Evolutionary conservation across 345 rosid species (phyloP), one percentile per base, ranked within the genome.

Genomic region (Triadica sebifera): DNA sequence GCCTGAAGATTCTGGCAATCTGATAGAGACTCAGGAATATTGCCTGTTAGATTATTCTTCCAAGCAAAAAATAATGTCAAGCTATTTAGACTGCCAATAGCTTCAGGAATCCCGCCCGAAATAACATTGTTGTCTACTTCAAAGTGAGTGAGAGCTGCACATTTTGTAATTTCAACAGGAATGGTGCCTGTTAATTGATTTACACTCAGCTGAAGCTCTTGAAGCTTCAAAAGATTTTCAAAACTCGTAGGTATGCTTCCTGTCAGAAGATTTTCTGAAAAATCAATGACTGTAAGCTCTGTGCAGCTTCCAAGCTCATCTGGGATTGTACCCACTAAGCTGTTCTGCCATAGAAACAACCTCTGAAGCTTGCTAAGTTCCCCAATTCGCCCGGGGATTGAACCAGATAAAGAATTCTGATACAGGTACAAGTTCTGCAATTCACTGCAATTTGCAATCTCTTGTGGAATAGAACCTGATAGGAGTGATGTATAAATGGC

Each of bases 301-400:
- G 78, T 77, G 70, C 98, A 90, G 75, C 81, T 78, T 5, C 92
- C 92, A 17, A 93, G 78, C 80, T 90, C 98, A 13, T 80, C 78
- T 0, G 98, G 97, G 69, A 93, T 93, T 56, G 81, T 72, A 12
- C 96, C 97, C 49, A 93, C 99, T 69, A 95, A 79, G 83, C 86
- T 89, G 84, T 92, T 95, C 82, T 95, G 94, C 98, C 99, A 95
- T 72, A 93, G 73, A 22, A 93, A 89, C 46, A 95, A 77, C 72
- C 87, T 90, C 76, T 87, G 91, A 77, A 95, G 93, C 92, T 93
- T 91, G 34, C 63, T 74, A 62, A 95, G 97, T 77, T 86, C 71
- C 39, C 97, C 99, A 46, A 91, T 60, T 72, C 76, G 76, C 64
- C 67, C 72, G 2, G 97, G 99, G 66, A 93, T 84, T 9, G 92